Evolutionary conservation across 1,139 yeast species (phyloP), one percentile per base, ranked within the genome.

Genomic region (Candida frijolesensis): DNA sequence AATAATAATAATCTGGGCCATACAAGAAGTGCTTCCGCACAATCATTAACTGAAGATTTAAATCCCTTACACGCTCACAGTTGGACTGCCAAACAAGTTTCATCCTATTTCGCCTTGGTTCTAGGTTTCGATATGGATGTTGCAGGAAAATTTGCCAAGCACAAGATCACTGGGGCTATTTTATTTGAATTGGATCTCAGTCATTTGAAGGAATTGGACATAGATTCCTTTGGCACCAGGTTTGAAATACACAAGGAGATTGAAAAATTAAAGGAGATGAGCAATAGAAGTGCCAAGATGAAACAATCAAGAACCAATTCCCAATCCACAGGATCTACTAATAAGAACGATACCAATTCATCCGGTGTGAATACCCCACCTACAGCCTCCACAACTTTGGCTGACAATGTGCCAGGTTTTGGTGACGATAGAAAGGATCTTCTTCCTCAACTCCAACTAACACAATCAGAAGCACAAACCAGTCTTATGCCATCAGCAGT

Each of bases 71-170:
- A 74, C 45, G 88, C 84, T 2, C 66, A 66, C 35, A 62, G 68
- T n/a, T 94, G 99, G 99, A 74, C 89, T 1, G 96, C 98, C 0
- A 81, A 81, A 50, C 92, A 94, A 59, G 98, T 95, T 1, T 78
- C 89, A 1, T 79, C 85, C 8, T 90, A 89, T 67, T 89, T 94
- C 62, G 79, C 83, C 3, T 59, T 71, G 41, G 77, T 78, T 19
- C 71, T 84, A 37, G 96, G 96, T 1, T 90, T 89, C 61, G 96
- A 89, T 58, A 68, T 79, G 47, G 82, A 77, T 25, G 82, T 89
- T 12, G 85, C 96, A 1, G 85, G 87, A 1, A 85, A 89, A 61
- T 95, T 95, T 67, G 82, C 87, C 5, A 81, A 85, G 57, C 99
- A 94, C 69, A 89, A 91, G 61, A 90, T 94, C 53, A 86, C 94